Evolutionary conservation across 371 early-diverging fungal species (phyloP), one percentile per base, ranked within the genome.

Genomic region (Dichotomocladium elegans): DNA sequence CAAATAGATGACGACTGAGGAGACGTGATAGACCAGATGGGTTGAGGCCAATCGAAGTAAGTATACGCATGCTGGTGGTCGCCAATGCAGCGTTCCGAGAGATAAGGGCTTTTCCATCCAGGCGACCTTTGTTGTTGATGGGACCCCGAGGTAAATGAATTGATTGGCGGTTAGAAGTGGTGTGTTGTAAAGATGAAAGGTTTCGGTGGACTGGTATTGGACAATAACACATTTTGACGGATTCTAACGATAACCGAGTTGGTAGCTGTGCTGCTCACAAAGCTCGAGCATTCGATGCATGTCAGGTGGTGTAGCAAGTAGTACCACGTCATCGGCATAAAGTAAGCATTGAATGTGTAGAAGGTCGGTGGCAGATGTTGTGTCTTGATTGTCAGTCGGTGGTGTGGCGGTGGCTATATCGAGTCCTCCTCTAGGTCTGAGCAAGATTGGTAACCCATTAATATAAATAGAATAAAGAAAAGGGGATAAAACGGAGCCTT

Each of bases 251-350:
- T 64, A 64, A 2, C 60, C 60, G 4, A 45, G 34, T 24, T 2
- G 11, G 6, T 4, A 17, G 7, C 46, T 53, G 25, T 67, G 60
- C 0, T 29, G 30, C 41, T 57, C 58, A 17, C 33, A 47, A 1
- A 9, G 3, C 5, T 22, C 5, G 1, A 67, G 40, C 25, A 67
- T 41, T 2, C 19, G 19, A 1, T 11, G 41, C 21, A 58, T 52
- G 1, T 49, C 42, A 5, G 40, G 40, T 0, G 30, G 4, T 0
- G 41, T 27, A 19, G 46, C 55, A 15, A 66, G 50, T 0, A 66
- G 19, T 4, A 41, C 68, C 0, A 63, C 61, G 33, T 61, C 64
- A 44, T 60, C 58, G 1, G 58, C 59, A 33, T 48, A 60, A n/a
- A n/a, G n/a, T n/a, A n/a, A n/a, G n/a, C n/a, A n/a, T n/a, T n/a